Base-by-base conservation (phyloP, 1,284 basidiomycete genomes). In the Microbotryomycetes sp. region DNA sequence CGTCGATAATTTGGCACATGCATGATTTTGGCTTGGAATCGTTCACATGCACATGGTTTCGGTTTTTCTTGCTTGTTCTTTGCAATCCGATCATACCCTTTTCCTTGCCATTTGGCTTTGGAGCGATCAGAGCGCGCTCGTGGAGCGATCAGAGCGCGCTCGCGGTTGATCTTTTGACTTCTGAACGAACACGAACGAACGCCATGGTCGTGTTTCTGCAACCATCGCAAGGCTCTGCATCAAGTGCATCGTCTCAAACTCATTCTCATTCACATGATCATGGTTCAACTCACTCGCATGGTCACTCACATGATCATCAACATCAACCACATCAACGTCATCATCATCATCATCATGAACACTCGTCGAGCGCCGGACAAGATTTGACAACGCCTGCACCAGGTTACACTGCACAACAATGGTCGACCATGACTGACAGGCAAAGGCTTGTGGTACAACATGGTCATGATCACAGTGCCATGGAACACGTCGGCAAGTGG, bases 331-430 rank as follows among this genome's bases (percentile, higher is more conserved):
- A 58, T 7, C 59, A 60, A 12, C 59, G 64, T n/a, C 65, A 90
- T 62, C 89, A 92, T 73, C 90, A 90, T 2, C 91, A 93, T 71
- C 91, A 90, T 0, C 92, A 94, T 74, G 92, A 66, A n/a, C 6
- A 26, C 52, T n/a, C 52, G 36, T 42, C 36, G 36, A 42, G 12
- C 9, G 7, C 23, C 23, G 14, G 14, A 14, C 29, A n/a, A 29
- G 23, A 23, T 7, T 14, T 23, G 23, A 66, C 45, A 50, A 9
- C 9, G 36, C 36, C 36, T 42, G 36, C 36, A 42, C 36, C 36
- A 42, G 36, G 36, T 9, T 42, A 42, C 36, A 42, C 36, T 12
- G 36, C 36, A 19, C 36, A 42, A 19, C 36, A 42, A 42, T 42
- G 36, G 36, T 9, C 36, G 36, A 9, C 9, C 9, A 12, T 42